phyloP scores from a whole-genome alignment of 306 rosid species.

The Malus sieversii region DNA sequence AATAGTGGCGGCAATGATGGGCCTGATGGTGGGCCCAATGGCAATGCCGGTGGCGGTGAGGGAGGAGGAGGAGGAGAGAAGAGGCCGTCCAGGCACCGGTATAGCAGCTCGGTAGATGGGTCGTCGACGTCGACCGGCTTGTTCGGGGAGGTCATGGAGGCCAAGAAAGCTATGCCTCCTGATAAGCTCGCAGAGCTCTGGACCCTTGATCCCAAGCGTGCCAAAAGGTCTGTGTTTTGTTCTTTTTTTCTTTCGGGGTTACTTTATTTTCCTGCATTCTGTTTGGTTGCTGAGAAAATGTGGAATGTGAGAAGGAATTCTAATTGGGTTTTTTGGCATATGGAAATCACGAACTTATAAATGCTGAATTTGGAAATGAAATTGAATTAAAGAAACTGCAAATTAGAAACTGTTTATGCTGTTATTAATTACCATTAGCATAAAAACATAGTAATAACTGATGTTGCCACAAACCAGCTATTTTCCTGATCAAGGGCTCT shows the following conservation, averaged over 20 bases:
- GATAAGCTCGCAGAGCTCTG: constrained; percentile 99
- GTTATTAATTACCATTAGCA: not conserved
- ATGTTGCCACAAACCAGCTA: not conserved
- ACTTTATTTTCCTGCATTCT: not conserved
- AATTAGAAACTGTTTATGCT: not conserved
- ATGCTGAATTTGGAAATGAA: not conserved
- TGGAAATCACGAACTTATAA: not conserved
- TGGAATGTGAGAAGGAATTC: not conserved
- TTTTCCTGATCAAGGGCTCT: not conserved
- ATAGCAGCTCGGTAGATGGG: constrained; percentile 78
- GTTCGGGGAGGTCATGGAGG: constrained; percentile 93
- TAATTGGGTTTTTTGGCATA: not conserved
- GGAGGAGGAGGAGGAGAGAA: constrained; percentile 39
- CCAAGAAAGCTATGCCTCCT: constrained; percentile 99
- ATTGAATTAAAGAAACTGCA: not conserved
- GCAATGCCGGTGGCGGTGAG: constrained; percentile 1
- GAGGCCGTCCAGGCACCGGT: constrained; percentile 68
- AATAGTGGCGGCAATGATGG: constrained; percentile 20
- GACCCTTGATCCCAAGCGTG: constrained; percentile 91
- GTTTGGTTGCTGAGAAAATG: constrained; percentile 1
- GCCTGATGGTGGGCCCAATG: not conserved
- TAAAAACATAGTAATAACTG: not conserved
- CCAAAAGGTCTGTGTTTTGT: constrained; percentile 65
- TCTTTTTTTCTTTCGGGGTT: not conserved
- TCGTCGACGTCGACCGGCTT: constrained; percentile 51